Conservation (phyloP, 2,329 filamentous ascomycete species). For the Xylaria sp. region DNA sequence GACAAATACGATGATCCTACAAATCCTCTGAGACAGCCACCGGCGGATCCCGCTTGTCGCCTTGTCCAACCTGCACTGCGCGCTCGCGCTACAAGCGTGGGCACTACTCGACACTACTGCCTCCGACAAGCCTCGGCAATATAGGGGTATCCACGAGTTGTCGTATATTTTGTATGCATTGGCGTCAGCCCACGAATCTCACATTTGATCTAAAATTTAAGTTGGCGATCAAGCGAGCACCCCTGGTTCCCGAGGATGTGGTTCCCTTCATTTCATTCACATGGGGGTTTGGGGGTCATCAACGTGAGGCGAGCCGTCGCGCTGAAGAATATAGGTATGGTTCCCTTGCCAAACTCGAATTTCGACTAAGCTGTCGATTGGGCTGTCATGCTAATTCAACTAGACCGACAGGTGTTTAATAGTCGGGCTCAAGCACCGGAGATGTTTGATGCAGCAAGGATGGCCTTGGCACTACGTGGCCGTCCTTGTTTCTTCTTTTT, state of each 20-base stretch:
- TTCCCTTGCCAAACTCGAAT: conserved; percentile 1
- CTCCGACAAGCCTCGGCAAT: not conserved
- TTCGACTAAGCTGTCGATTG: not conserved
- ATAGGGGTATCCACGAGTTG: not conserved
- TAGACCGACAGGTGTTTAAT: not conserved
- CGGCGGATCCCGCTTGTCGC: conserved; percentile 1
- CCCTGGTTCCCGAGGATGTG: conserved; percentile 24
- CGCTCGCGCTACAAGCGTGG: not conserved
- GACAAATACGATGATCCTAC: conserved; percentile 5
- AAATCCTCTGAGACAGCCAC: conserved; percentile 4
- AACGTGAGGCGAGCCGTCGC: not conserved
- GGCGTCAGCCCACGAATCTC: conserved; percentile 15
- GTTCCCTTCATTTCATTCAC: conserved; percentile 12
- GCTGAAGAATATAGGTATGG: not conserved
- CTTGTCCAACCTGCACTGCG: not conserved
- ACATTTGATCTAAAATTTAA: conserved; percentile 9
- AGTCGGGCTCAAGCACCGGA: conserved; percentile 1
- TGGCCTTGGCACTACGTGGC: not conserved
- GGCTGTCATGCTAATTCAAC: not conserved
- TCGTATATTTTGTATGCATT: not conserved
- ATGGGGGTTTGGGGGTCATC: conserved; percentile 19
- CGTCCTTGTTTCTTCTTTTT: not conserved
- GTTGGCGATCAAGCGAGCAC: conserved; percentile 17
- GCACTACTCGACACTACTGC: conserved; percentile 6
- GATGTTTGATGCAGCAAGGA: conserved; percentile 11